Percentiles rank a stretch among this genome's conserved stretches.
Conservation (phyloP, 2,329 filamentous ascomycete genomes). For the Cadophora malorum region DNA sequence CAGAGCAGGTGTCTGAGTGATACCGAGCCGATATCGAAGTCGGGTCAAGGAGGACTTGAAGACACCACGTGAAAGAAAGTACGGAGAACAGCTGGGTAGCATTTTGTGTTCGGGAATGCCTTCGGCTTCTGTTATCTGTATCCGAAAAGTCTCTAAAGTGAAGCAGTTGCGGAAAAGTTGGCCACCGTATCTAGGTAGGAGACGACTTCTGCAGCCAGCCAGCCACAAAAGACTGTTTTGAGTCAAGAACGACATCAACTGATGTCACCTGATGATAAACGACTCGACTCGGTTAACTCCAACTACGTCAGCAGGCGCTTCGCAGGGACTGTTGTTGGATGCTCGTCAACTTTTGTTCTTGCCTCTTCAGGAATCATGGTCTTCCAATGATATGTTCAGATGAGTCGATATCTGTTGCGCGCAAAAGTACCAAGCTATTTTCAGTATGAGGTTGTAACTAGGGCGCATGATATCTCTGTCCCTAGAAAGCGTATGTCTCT, state of each 20-base stretch:
- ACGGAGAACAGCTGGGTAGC: no score
- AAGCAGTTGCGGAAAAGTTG: neutral
- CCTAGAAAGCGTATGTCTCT: neutral
- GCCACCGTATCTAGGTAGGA: neutral
- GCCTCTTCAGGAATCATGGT: neutral
- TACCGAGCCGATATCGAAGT: neutral
- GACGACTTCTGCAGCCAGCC: constrained; percentile 15
- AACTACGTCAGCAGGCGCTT: constrained; percentile 8
- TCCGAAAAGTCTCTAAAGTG: neutral
- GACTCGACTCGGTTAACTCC: neutral
- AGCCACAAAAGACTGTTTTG: constrained; percentile 14
- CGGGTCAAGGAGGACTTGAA: neutral
- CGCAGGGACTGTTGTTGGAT: constrained; percentile 1
- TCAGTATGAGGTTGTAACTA: neutral
- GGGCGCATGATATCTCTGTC: neutral
- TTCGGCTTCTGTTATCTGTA: neutral
- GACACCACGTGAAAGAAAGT: neutral
- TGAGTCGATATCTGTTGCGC: neutral
- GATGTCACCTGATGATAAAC: neutral
- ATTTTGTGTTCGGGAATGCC: neutral
- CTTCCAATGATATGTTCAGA: constrained; percentile 4
- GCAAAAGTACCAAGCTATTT: neutral
- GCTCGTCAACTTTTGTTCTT: neutral
- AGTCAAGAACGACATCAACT: constrained; percentile 10
- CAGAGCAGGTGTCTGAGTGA: neutral